Evolutionary conservation across 2,329 filamentous ascomycete genomes (phyloP).

Genomic region (Botrytis fragariae): DNA sequence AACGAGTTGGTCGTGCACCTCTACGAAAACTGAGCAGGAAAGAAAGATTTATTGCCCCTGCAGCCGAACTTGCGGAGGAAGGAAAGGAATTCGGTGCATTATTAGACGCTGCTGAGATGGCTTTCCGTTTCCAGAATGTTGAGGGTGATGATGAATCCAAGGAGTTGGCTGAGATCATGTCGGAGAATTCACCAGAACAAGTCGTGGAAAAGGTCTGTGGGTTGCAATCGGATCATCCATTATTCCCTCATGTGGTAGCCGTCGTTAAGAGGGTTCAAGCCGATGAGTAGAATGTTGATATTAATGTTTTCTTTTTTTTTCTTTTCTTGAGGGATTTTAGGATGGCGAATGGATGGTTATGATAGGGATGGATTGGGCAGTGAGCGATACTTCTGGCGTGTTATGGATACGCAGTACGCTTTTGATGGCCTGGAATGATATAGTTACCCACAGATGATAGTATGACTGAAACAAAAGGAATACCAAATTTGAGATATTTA

Average conservation of each 20-base stretch:
- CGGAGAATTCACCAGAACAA: constrained; percentile 66
- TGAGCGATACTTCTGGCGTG: constrained; percentile 12
- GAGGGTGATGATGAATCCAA: constrained; percentile 85
- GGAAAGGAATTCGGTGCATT: constrained; percentile 71
- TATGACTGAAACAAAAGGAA: neutral
- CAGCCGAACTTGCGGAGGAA: constrained; percentile 80
- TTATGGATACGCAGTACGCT: constrained; percentile 8
- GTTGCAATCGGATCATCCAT: constrained; percentile 70
- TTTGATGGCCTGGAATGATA: neutral
- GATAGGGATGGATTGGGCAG: constrained; percentile 3
- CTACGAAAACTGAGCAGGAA: constrained; percentile 91
- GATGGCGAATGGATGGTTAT: constrained; percentile 4
- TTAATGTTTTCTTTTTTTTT: constrained; percentile 15
- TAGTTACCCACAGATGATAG: neutral
- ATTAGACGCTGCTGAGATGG: constrained; percentile 82
- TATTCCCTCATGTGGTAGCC: constrained; percentile 72
- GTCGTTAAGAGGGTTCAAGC: constrained; percentile 82
- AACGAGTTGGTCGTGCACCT: constrained; percentile 92
- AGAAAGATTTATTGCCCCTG: constrained; percentile 93
- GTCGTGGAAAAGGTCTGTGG: constrained; percentile 81
- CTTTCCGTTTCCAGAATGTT: constrained; percentile 93
- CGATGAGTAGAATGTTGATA: constrained; percentile 29
- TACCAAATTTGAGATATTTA: neutral
- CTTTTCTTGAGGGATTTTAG: constrained; percentile 21
- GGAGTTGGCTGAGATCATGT: constrained; percentile 83